Base-by-base conservation (phyloP, 371 early-diverging fungal species). In the Syncephalastrum contaminatum region DNA sequence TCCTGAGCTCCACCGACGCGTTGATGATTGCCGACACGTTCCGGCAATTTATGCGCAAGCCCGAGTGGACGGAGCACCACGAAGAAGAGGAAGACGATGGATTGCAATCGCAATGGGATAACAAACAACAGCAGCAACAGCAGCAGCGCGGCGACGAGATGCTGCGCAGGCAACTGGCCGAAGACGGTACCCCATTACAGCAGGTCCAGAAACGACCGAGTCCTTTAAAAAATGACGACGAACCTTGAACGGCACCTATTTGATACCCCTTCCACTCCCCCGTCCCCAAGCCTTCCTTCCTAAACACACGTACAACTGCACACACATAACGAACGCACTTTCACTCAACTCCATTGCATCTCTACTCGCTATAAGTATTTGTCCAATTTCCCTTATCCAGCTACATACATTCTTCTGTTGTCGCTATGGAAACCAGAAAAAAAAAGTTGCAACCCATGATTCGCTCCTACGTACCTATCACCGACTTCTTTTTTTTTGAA, bases 21-120 rank as follows among this genome's bases (percentile, higher is more conserved):
- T 25, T 79, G 12, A 66, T 79, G 76, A 75, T 79, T 36, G 80
- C 76, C 13, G 80, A 79, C 43, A 79, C 76, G 1, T 79, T 79
- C 48, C 62, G 80, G 36, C 74, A 75, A 40, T 70, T 71, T 27
- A 72, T 79, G 76, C 70, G 80, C 53, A 79, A 79, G 53, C 80
- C 80, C 14, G 76, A 75, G 39, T 79, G 80, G 80, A 72, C 66
- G 43, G 78, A 74, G 46, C 60, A 60, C 36, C 48, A 62, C 7
- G 69, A 72, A 21, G 62, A 67, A 41, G 59, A 62, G 41, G 60
- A 62, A 15, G 60, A 60, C 12, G 44, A 53, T 39, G 52, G 54
- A 19, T 62, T 8, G 49, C 42, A 18, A 53, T 44, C 24, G 48
- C 40, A 12, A 42, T 27, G 18, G 12, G 30, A 47, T 15, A 43